Conservation (phyloP, 148 eudicot genomes). For the Nepenthes gracilis region DNA sequence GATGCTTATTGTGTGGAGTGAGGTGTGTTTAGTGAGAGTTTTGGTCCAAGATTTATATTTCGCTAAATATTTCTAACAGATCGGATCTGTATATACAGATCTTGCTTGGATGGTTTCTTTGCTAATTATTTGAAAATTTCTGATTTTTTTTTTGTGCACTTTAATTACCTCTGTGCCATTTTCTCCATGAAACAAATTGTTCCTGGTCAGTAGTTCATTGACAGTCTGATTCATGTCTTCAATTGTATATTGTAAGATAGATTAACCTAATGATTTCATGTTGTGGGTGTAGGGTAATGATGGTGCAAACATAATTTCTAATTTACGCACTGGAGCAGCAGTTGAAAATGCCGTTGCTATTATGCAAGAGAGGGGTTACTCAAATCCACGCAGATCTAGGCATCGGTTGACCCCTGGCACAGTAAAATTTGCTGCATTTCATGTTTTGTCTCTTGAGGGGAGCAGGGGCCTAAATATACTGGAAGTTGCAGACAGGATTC, state of each 20-base stretch:
- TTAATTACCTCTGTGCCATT: too few relatives aligned
- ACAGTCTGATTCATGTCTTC: too few relatives aligned
- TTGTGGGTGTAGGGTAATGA: constrained; percentile 47
- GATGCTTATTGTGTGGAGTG: too few relatives aligned
- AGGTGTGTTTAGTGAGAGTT: too few relatives aligned
- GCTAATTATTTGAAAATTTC: too few relatives aligned
- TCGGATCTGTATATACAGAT: too few relatives aligned
- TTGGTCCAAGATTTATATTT: too few relatives aligned
- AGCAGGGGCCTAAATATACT: constrained; percentile 66
- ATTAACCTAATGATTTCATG: neutral
- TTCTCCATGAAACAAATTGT: too few relatives aligned
- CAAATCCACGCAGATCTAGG: constrained; percentile 78
- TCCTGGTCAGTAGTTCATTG: too few relatives aligned
- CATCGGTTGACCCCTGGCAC: constrained; percentile 98
- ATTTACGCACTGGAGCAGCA: constrained; percentile 74
- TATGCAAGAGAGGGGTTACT: constrained; percentile 76
- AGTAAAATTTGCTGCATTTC: constrained; percentile 91
- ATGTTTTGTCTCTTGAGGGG: constrained; percentile 85
- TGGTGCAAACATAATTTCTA: constrained; percentile 56
- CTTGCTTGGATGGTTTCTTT: too few relatives aligned
- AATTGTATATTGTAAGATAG: neutral
- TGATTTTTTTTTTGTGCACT: too few relatives aligned
- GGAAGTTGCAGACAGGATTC: constrained; percentile 89
- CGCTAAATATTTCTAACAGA: too few relatives aligned
- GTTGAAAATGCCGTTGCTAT: constrained; percentile 77